Evolutionary conservation across 192 early-diverging fungal species (phyloP), one percentile per base, ranked within the genome.

Genomic region (Entomortierella lignicola): DNA sequence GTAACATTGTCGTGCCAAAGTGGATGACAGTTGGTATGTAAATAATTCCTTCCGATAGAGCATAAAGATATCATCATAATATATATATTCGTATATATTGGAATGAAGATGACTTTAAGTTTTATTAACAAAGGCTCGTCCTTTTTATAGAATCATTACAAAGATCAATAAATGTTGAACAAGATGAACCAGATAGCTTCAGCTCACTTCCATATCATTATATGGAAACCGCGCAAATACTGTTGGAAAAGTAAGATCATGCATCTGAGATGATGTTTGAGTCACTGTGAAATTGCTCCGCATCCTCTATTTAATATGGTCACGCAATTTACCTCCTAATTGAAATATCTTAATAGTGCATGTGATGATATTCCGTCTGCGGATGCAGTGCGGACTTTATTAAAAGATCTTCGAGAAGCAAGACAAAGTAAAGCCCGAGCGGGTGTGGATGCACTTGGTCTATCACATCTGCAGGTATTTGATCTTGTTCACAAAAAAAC

Each of bases 371-470:
- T 97, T 26, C 89, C 89, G 0, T 85, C 93, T 32, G 80, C 91
- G 44, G 92, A 94, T 53, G 66, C 80, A 10, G 85, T 97, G 15
- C 85, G 91, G 23, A 91, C 85, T 31, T 77, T 96, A 63, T 72
- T 98, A 17, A 94, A 95, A 71, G 92, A 96, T 72, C 77, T 98
- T 55, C 87, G 94, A 31, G 95, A 97, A 80, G 80, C 87, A 13
- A 85, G 96, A 32, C 91, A 93, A 66, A 87, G 87, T 71, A 98
- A 98, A 83, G 89, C 93, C 0, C 85, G 91, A 21, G 64, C 80
- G 30, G 93, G 94, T 85, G 62, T 98, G 27, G 73, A 83, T 48
- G 74, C 79, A 51, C 77, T 97, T 15, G 92, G 92, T 71, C 73
- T 83, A 32, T 71, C 83, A 25, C 91, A 92, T 71, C 83, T 96